Conservation (phyloP, 495 filamentous ascomycete genomes). For the Xylaria curta region DNA sequence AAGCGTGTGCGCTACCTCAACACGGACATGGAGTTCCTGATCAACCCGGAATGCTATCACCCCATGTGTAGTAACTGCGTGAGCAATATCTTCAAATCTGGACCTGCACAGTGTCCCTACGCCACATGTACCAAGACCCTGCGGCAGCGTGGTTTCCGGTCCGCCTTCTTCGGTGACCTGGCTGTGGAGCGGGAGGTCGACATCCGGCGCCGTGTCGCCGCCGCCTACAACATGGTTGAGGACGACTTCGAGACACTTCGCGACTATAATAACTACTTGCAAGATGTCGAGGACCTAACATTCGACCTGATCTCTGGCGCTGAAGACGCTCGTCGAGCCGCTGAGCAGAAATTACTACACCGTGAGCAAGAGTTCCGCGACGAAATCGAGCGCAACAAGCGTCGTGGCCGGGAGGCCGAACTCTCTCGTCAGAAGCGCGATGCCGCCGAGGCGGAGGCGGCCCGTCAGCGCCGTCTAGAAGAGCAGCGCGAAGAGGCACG, state of each 20-base stretch:
- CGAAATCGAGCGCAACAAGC: constrained; percentile 74
- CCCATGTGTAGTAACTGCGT: constrained; percentile 97
- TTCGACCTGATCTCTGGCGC: constrained; percentile 81
- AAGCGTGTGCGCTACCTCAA: constrained; percentile 95
- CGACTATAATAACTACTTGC: constrained; percentile 92
- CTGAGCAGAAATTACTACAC: constrained; percentile 69
- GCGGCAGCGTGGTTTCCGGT: constrained; percentile 81
- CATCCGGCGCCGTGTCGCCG: constrained; percentile 78
- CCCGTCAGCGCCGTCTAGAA: constrained; percentile 62
- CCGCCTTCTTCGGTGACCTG: constrained; percentile 89
- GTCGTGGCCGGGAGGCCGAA: constrained; percentile 66
- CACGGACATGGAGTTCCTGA: constrained; percentile 87
- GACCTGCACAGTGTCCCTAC: constrained; percentile 89
- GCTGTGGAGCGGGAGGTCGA: constrained; percentile 93
- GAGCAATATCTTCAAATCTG: constrained; percentile 88
- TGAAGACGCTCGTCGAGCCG: constrained; percentile 64
- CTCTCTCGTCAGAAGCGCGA: constrained; percentile 45
- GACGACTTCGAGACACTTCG: constrained; percentile 85
- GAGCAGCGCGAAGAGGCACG: constrained; percentile 63
- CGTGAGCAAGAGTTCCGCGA: constrained; percentile 74
- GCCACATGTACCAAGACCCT: constrained; percentile 84
- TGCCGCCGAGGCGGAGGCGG: constrained; percentile 56
- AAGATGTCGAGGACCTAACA: constrained; percentile 88
- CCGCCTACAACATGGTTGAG: constrained; percentile 84
- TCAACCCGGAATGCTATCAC: constrained; percentile 99